Conservation (phyloP, 345 rosid genomes). For the Rhodomyrtus tomentosa region DNA sequence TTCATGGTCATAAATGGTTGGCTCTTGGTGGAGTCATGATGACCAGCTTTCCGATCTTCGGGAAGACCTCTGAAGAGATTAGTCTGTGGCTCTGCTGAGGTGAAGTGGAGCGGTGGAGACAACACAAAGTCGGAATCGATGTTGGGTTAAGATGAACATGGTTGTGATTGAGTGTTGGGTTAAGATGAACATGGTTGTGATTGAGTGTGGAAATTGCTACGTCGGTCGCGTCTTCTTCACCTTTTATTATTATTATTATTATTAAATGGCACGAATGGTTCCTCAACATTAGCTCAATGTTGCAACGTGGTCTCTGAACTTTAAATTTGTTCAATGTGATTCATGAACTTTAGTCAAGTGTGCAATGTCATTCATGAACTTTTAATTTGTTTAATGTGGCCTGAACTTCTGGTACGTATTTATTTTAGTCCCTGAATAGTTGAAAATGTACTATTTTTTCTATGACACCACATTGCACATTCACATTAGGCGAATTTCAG, state of each 20-base stretch:
- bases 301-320: too few species aligned
- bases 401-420: too few species aligned
- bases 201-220: not conserved
- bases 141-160: not conserved
- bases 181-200: not conserved
- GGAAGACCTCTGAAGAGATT: not conserved
- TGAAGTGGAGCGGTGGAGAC: not conserved
- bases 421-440: too few species aligned
- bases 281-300: fast-evolving
- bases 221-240: not conserved
- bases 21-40: not conserved
- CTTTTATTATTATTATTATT: not conserved
- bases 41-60: not conserved
- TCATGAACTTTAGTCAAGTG: too few species aligned
- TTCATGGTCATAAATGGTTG: conserved; percentile 10
- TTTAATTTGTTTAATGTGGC: too few species aligned
- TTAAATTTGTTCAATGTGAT: too few species aligned
- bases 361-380: too few species aligned
- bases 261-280: too few species aligned
- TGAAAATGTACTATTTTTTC: too few species aligned
- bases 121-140: not conserved
- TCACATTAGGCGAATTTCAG: too few species aligned
- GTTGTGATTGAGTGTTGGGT: not conserved
- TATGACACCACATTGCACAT: too few species aligned
- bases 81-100: not conserved